Conservation (phyloP, 768 basidiomycete species). For the Plicaturopsis crispa region DNA sequence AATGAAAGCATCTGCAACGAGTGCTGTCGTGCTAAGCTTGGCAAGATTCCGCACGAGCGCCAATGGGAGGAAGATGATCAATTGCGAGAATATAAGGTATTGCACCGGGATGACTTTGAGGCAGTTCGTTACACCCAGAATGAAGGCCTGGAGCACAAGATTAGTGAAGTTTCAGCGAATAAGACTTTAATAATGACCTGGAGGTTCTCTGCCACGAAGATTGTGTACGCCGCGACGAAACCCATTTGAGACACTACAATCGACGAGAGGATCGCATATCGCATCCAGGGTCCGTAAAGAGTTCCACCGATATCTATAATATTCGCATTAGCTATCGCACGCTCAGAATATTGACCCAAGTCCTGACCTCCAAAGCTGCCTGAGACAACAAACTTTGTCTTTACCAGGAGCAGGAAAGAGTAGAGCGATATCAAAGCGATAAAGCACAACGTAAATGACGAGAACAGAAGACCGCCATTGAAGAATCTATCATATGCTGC, state of each 20-base stretch:
- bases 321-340: constrained; percentile 1
- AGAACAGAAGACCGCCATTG: constrained; percentile 94
- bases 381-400: constrained; percentile 81
- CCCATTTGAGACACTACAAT: constrained; percentile 88
- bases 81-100: constrained; percentile 78
- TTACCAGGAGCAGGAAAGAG: constrained; percentile 87
- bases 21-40: constrained; percentile 85
- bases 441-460: constrained; percentile 61
- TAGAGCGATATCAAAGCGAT: constrained; percentile 87
- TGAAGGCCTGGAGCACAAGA: constrained; percentile 56
- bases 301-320: constrained; percentile 87
- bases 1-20: constrained; percentile 94
- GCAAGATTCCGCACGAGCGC: constrained; percentile 91
- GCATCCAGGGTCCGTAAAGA: constrained; percentile 91
- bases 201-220: constrained; percentile 91
- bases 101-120: constrained; percentile 55
- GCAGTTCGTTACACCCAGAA: constrained; percentile 76
- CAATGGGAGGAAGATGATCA: constrained; percentile 83
- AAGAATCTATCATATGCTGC: constrained; percentile 53
- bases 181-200: constrained; percentile 25
- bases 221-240: constrained; percentile 86
- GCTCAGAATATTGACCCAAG: background rate
- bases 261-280: constrained; percentile 78
- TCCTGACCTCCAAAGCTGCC: constrained; percentile 89
- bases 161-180: background rate